Base-by-base conservation (phyloP, 108 stramenopile species). In the Skeletonema marinoi region DNA sequence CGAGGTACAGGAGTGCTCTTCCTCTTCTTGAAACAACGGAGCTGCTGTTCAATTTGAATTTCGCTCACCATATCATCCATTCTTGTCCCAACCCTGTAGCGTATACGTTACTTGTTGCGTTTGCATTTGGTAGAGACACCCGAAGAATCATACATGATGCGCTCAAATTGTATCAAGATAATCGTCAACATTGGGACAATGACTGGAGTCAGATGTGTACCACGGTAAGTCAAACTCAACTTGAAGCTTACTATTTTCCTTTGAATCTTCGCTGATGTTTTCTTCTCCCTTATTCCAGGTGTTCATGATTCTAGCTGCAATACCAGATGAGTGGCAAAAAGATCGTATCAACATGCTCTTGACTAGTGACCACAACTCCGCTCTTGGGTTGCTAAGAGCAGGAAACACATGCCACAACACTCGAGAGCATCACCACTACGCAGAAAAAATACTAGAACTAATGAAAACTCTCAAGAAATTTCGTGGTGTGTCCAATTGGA, bases 61-160 rank as follows among this genome's bases (percentile, higher is more conserved):
- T 88, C 48, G 69, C 78, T 25, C 67, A 68, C 25, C 71, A 61
- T 42, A 75, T 77, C 12, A 17, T 65, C 35, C 81, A 71, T 19
- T 71, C 48, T 63, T 79, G 62, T 32, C 74, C 56, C 62, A 91
- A 88, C 54, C 66, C 80, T 44, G 56, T 88, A 30, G 80, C 86
- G 8, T 87, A 92, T 56, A 84, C 91, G 46, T 69, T 95, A 60
- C 51, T 90, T n/a, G 85, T 90, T 30, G 89, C 87, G 12, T 63
- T 70, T 44, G 82, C 77, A 4, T 81, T 60, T 46, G 83, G 60
- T 16, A 75, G 78, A 30, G 79, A 83, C 58, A 58, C 87, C 19
- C 56, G 64, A 0, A 21, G 32, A 3, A 73, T 95, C 32, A 81
- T 91, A 21, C 12, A 69, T 25, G 75, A 80, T 32, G 78, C 82